Evolutionary conservation across 1,139 yeast genomes (phyloP), one percentile per base, ranked within the genome.

Genomic region (Protomyces pachydermus): DNA sequence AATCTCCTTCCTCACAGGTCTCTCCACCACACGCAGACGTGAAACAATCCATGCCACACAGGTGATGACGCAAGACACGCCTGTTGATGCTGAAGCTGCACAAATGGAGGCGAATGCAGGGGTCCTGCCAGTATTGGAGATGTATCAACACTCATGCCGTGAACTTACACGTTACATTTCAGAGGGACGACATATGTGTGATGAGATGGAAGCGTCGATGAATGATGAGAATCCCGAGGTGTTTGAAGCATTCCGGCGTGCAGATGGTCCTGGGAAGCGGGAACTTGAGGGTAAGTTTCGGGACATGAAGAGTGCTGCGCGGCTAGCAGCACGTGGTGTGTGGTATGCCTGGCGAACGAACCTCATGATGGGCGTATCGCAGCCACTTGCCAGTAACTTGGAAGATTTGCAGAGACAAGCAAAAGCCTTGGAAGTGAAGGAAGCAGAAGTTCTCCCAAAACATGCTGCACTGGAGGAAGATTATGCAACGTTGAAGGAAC

Each of bases 301-400:
- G 66, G 71, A 79, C 34, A 73, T 83, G 61, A 82, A 82, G 70
- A 83, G 81, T 60, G 79, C 72, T 66, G 77, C 86, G 2, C 76
- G 85, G 39, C 77, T 76, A 50, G 81, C 81, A 69, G 82, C 86
- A 2, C 79, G 77, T 65, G 78, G 78, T 25, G 80, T 81, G 0
- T 84, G 87, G 87, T 83, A 82, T 69, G 79, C 77, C 50, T 84
- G 87, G 87, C 73, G 86, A 67, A 72, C 75, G n/a, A 80, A 81
- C 66, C 72, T 83, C 51, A 73, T 81, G 2, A 72, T 74, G 39
- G 82, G 81, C 58, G 74, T 82, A 25, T 69, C 78, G 46, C 72
- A 72, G 32, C 81, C 78, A 57, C 72, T 82, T 48, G 72, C 74
- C 37, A 72, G 71, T 48, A 78, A 74, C 53, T 39, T 67, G 18